Percentiles rank a stretch among this genome's conserved stretches.
These are phyloP conservation scores for Aspergillus sp. DNA, from an alignment of 2,329 filamentous ascomycete species.

Conservation along the genomic window DNA sequence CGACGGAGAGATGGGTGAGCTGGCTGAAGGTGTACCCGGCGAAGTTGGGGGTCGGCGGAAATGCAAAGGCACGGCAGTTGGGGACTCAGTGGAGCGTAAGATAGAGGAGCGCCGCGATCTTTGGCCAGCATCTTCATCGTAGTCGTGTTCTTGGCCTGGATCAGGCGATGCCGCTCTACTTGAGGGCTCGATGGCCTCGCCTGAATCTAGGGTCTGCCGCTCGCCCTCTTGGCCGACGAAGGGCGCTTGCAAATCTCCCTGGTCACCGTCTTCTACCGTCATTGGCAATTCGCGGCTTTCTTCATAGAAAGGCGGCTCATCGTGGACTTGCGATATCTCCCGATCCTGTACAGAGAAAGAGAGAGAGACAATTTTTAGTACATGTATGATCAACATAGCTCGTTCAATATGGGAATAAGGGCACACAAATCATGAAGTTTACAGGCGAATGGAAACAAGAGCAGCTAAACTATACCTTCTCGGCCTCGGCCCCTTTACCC, in stretches of 20 bases:
- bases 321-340: slow-evolving; percentile 33
- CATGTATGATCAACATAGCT: slow-evolving; percentile 24
- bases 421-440: slow-evolving; percentile 23
- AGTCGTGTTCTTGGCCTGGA: slow-evolving; percentile 10
- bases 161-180: slow-evolving; percentile 36
- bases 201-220: neutral
- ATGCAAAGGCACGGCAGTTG: slow-evolving; percentile 57
- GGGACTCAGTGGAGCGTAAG: slow-evolving; percentile 38
- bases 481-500: slow-evolving; percentile 29
- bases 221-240: slow-evolving; percentile 5
- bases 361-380: slow-evolving; percentile 30
- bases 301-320: slow-evolving; percentile 62
- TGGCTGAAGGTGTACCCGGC: slow-evolving; percentile 41
- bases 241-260: slow-evolving; percentile 48
- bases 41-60: slow-evolving; percentile 53
- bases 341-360: slow-evolving; percentile 35
- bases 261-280: slow-evolving; percentile 38
- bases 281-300: slow-evolving; percentile 60
- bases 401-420: slow-evolving; percentile 20
- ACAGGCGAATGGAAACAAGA: slow-evolving; percentile 27
- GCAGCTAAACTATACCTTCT: slow-evolving; percentile 41
- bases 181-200: slow-evolving; percentile 23
- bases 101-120: slow-evolving; percentile 29
- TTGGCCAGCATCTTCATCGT: slow-evolving; percentile 10
- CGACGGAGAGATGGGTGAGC: slow-evolving; percentile 35